These are phyloP conservation scores for Rhizophagus clarus DNA, from an alignment of 192 early-diverging fungal genomes.

Conservation along the genomic window DNA sequence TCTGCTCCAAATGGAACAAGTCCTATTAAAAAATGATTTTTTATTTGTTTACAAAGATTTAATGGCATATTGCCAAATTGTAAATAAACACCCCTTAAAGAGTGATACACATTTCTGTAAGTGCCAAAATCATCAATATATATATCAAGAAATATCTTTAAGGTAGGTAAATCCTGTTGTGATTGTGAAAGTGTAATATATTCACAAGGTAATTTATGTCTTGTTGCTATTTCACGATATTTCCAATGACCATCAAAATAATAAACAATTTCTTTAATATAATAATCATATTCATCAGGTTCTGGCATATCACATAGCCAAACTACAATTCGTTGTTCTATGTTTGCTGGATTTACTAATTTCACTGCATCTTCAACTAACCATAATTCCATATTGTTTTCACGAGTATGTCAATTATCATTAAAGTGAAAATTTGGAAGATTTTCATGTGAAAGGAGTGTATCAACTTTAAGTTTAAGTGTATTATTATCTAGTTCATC, in stretches of 20 bases:
- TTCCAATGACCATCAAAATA: not conserved
- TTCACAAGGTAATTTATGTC: not conserved
- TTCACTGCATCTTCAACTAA: not conserved
- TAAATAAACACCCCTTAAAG: conserved; percentile 3
- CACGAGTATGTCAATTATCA: not conserved
- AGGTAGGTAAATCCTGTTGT: not conserved
- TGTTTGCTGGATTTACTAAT: not conserved
- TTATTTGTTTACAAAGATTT: not conserved
- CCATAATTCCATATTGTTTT: not conserved
- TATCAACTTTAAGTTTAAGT: not conserved
- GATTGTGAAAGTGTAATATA: not conserved
- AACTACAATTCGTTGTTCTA: not conserved
- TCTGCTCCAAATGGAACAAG: not conserved
- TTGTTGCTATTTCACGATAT: not conserved
- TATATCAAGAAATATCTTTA: conserved; percentile 18
- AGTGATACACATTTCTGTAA: not conserved
- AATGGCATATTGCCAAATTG: conserved; percentile 5
- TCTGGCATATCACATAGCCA: not conserved
- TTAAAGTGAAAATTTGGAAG: not conserved
- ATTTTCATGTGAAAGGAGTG: not conserved
- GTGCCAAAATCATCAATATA: conserved; percentile 4
- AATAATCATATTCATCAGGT: conserved; percentile 1
- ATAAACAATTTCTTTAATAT: conserved; percentile 3
- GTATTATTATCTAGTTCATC: not conserved
- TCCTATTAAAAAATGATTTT: conserved; percentile 12